A percentile compares a stretch with the other conserved stretches of the same genome.
Evolutionary conservation across 202 grass and related monocot genomes (phyloP).

Genomic region (Saccharum hybrid): DNA sequence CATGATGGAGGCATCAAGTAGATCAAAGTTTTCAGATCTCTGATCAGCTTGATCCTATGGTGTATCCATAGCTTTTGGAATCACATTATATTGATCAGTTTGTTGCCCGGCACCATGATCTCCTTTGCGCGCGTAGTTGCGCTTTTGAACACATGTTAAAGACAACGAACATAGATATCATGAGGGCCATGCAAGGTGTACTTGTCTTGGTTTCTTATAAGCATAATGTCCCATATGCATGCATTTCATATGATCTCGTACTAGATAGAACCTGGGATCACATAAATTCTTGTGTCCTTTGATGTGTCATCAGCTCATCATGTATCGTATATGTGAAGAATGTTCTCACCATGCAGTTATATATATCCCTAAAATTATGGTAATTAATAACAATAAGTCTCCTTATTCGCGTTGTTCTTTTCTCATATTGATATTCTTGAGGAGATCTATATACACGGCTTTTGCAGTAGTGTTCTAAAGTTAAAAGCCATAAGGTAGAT

Average conservation of each 20-base stretch:
- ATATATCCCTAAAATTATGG: not conserved
- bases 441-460: not conserved
- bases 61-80: slow-evolving; percentile 19
- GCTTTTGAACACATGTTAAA: slow-evolving; percentile 61
- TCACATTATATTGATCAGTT: slow-evolving; percentile 18
- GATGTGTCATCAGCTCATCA: too few relatives aligned
- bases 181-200: slow-evolving; percentile 42
- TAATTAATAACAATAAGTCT: not conserved
- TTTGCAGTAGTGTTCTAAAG: slow-evolving; percentile 40
- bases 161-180: slow-evolving; percentile 34
- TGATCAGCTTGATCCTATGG: slow-evolving; percentile 45
- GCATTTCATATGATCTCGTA: slow-evolving; percentile 7
- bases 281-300: not conserved
- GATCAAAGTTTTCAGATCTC: slow-evolving; percentile 43
- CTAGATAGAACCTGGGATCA: not conserved
- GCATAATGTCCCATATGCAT: slow-evolving; percentile 13
- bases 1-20: slow-evolving; percentile 52
- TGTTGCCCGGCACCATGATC: not conserved
- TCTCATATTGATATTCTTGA: not conserved
- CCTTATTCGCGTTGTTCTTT: not conserved
- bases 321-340: too few relatives aligned
- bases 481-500: slow-evolving; percentile 31
- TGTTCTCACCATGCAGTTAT: not conserved
- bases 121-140: slow-evolving; percentile 19
- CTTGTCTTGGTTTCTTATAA: slow-evolving; percentile 33